Evolutionary conservation across 179 eudicot species (phyloP), one percentile per base, ranked within the genome.

Genomic region (Pouteria campechiana): DNA sequence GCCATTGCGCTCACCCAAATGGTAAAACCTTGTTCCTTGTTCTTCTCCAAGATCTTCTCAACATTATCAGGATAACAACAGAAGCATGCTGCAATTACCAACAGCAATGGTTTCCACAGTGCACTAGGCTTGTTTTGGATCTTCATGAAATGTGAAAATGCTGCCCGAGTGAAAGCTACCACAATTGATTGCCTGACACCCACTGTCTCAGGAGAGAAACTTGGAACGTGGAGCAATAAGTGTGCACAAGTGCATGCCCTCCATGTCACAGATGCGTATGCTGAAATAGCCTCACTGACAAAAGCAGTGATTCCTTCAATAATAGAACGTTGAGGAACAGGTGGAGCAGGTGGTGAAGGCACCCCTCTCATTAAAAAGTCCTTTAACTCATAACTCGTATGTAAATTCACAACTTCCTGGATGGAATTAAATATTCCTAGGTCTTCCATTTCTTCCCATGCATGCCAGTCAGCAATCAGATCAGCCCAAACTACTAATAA

Each of bases 401-500:
- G 61, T 30, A 83, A 58, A 55, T 15, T 38, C 37, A 70, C 71
- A 42, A 68, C 67, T 62, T 79, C 81, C 46, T 61, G 73, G 17
- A 79, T 75, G 69, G 83, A 83, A 28, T 60, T 77, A 60, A 83
- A 83, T 33, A 79, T 56, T 23, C 84, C 56, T 46, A 70, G 43
- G 49, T 83, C 93, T 57, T 83, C 84, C 9, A 61, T 49, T 55
- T 79, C 93, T 61, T 83, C 93, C 93, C 88, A 79, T 5, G 68
- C 67, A 68, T 79, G 70, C 81, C 84, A 73, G 55, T 70, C 68
- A 52, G 84, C 64, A 52, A 83, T 73, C 12, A 73, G 57, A 46
- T 58, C 64, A 44, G 77, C 75, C 93, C 93, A 83, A 41, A 76
- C 71, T 36, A 66, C 55, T 44, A 76, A 44, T 31, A 83, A 50